Conservation (phyloP, 352 stramenopile species). For the Pythium insidiosum region DNA sequence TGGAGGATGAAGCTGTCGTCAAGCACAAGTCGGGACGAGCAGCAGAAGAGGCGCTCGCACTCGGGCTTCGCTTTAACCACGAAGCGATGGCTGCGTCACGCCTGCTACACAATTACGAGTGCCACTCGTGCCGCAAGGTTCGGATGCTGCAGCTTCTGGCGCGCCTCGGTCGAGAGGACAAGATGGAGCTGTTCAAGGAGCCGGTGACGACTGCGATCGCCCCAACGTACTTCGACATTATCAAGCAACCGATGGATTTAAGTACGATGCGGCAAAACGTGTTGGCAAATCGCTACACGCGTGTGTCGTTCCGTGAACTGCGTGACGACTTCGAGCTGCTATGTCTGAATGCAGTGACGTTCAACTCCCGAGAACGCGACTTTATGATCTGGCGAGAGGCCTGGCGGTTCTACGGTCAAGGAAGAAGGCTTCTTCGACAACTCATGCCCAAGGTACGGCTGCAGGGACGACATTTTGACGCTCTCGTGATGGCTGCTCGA, state of each 20-base stretch:
- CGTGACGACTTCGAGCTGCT: constrained; percentile 93
- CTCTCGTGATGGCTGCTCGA: constrained; percentile 62
- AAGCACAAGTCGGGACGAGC: constrained; percentile 34
- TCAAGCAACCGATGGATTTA: constrained; percentile 91
- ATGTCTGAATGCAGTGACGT: constrained; percentile 93
- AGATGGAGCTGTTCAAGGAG: constrained; percentile 89
- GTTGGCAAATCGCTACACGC: constrained; percentile 58
- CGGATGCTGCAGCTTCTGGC: constrained; percentile 65
- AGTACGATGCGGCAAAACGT: constrained; percentile 83
- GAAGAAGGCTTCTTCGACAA: constrained; percentile 63
- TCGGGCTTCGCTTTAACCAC: too few species aligned
- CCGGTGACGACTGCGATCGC: constrained; percentile 91
- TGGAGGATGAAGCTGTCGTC: not conserved
- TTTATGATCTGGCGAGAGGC: constrained; percentile 91
- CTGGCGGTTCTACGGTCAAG: constrained; percentile 88
- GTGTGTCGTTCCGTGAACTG: constrained; percentile 68
- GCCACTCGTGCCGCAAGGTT: constrained; percentile 68
- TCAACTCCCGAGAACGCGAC: constrained; percentile 88
- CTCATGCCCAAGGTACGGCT: constrained; percentile 65
- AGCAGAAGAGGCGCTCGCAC: constrained; percentile 58
- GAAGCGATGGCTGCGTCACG: too few species aligned
- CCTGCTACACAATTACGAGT: constrained; percentile 76
- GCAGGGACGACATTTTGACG: constrained; percentile 65
- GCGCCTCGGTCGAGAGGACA: constrained; percentile 62
- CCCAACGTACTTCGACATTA: constrained; percentile 90